phyloP scores from a whole-genome alignment of 2,329 filamentous ascomycete species.

The Scleromitrula shiraiana region DNA sequence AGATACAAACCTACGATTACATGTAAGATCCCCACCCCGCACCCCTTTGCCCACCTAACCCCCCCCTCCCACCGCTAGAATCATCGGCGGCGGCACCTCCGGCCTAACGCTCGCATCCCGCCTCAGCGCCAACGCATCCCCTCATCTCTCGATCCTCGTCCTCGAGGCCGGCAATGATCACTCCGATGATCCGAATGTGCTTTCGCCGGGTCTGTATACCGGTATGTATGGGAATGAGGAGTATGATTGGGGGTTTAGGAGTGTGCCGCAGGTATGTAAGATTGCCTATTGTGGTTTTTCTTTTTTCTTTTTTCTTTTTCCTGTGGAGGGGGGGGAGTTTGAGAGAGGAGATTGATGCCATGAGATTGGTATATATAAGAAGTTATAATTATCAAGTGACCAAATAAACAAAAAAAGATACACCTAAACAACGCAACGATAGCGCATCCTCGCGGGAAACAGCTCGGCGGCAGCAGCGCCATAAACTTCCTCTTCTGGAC shows the following conservation, averaged over 20 bases:
- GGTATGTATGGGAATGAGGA: conserved; percentile 16
- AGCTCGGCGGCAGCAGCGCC: conserved; percentile 29
- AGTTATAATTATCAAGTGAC: too few species aligned
- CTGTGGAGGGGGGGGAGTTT: too few species aligned
- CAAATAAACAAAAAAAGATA: not conserved
- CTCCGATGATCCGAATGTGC: conserved; percentile 1
- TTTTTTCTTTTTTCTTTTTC: not conserved
- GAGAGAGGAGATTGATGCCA: not conserved
- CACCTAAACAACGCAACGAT: conserved; percentile 4
- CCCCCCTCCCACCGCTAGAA: not conserved
- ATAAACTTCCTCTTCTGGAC: conserved; percentile 31
- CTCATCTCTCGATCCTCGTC: conserved; percentile 9
- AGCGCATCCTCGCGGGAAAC: conserved; percentile 27
- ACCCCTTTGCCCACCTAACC: not conserved
- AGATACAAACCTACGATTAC: not conserved
- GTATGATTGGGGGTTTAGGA: conserved; percentile 13
- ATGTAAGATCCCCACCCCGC: not conserved
- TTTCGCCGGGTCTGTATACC: not conserved
- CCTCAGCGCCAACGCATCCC: conserved; percentile 10
- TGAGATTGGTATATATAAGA: too few species aligned
- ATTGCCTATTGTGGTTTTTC: not conserved
- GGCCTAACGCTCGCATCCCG: conserved; percentile 12
- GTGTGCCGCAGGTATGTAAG: conserved; percentile 3
- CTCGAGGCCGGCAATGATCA: conserved; percentile 13
- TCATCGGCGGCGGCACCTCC: not conserved